Evolutionary conservation across 495 filamentous ascomycete species (phyloP), one percentile per base, ranked within the genome.

Genomic region (Talaromyces thailandensis): DNA sequence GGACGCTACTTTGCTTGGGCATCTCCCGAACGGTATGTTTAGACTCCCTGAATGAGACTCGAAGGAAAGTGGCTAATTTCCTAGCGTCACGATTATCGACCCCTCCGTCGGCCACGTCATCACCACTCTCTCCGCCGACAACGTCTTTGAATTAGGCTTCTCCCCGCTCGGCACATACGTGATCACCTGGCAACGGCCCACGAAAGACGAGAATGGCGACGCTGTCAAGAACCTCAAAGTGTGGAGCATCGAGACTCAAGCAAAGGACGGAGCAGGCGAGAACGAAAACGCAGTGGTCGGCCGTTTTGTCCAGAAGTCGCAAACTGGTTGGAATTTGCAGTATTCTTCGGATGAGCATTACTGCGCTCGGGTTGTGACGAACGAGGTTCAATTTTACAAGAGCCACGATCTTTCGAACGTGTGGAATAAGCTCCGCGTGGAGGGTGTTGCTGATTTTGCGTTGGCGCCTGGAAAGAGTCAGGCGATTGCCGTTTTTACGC

Each of bases 1-100:
- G 92, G 94, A 70, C 88, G 89, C 68, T 98, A 92, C 80, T 94
- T 96, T 75, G 92, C 93, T 60, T 98, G 90, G 88, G 93, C 92
- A 62, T 90, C 92, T 63, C 88, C 85, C 59, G 92, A 96, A 65
- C 84, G 81, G 87, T 88, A 83, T 59, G 77, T 32, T 60, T 28
- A 1, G 9, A 35, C 9, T 3, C 9, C 3, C 8, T 12, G 12
- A 11, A 35, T 35, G 9, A 35, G 1, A 11, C 1, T 35, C 31
- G 2, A 35, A 12, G 31, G 35, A 40, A 40, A 12, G 35, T 4
- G 35, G 35, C 35, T 40, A 40, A 40, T 40, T 26, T 2, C 48
- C 50, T 64, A 89, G 88, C 73, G 92, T 98, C 66, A 86, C 86
- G 63, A 84, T 97, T 67, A 76, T 92, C 64, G 90, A 96, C 71